phyloP scores from a whole-genome alignment of 1,284 basidiomycete genomes.

The Puccinia coronata region DNA sequence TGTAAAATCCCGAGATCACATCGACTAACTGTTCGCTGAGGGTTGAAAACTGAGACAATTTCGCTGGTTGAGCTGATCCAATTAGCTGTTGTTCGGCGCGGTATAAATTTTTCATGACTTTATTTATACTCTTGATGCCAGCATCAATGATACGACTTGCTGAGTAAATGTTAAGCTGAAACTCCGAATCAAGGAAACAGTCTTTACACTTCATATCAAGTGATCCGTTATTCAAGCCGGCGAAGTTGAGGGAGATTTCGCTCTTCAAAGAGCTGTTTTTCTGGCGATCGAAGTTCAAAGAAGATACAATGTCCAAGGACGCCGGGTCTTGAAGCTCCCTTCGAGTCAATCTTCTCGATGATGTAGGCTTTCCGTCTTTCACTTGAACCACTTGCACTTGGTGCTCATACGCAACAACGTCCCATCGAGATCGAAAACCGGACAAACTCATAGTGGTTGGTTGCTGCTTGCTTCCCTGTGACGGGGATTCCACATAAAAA shows the following conservation, averaged over 20 bases:
- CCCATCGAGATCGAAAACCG: slow-evolving; percentile 48
- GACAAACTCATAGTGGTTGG: slow-evolving; percentile 3
- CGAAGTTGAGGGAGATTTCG: neutral
- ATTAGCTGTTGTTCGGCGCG: slow-evolving; percentile 32
- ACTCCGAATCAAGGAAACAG: slow-evolving; percentile 30
- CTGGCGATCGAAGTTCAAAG: slow-evolving; percentile 43
- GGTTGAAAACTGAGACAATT: slow-evolving; percentile 18
- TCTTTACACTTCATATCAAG: slow-evolving; percentile 31
- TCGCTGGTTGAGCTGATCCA: neutral
- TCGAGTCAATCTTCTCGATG: neutral
- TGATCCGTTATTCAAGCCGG: slow-evolving; percentile 10
- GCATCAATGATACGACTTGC: slow-evolving; percentile 43
- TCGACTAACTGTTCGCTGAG: slow-evolving; percentile 27
- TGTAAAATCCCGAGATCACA: slow-evolving; percentile 31
- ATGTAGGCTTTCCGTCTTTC: neutral
- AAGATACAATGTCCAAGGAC: slow-evolving; percentile 1
- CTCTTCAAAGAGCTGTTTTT: neutral
- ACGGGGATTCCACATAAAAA: slow-evolving; percentile 1
- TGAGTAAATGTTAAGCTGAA: slow-evolving; percentile 38
- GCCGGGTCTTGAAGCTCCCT: neutral
- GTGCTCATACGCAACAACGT: slow-evolving; percentile 33
- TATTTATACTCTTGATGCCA: slow-evolving; percentile 18
- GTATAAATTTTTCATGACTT: slow-evolving; percentile 15
- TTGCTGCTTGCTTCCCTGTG: neutral
- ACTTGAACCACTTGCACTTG: slow-evolving; percentile 27